Conservation (phyloP, 2,329 filamentous ascomycete species). For the Penicillium sclerotigenum region DNA sequence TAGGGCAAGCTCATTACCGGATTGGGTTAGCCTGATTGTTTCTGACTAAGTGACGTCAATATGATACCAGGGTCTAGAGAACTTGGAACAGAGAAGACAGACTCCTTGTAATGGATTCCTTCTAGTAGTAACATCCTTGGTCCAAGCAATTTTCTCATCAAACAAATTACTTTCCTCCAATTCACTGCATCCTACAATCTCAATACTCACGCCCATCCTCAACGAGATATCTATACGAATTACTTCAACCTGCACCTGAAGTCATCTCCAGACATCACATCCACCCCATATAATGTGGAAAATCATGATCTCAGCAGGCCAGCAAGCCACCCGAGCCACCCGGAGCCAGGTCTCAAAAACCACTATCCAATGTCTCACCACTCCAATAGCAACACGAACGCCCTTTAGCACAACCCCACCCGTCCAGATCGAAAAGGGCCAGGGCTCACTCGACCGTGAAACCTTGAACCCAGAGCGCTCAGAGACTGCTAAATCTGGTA, state of each 20-base stretch:
- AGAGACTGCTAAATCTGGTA: constrained; percentile 67
- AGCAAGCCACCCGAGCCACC: constrained; percentile 9
- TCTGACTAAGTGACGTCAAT: constrained; percentile 24
- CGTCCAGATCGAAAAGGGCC: constrained; percentile 8
- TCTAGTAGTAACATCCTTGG: background rate
- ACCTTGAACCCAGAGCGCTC: constrained; percentile 62
- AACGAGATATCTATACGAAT: background rate
- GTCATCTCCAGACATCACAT: background rate
- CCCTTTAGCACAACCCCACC: constrained; percentile 10
- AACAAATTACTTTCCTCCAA: background rate
- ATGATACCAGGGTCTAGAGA: constrained; percentile 19
- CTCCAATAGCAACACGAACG: background rate
- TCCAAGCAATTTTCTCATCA: background rate
- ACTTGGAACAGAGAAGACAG: constrained; percentile 8
- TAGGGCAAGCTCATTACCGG: constrained; percentile 17
- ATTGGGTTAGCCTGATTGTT: constrained; percentile 14
- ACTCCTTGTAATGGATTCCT: background rate
- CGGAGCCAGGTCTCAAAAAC: background rate
- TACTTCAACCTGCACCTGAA: background rate
- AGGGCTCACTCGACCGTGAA: constrained; percentile 50
- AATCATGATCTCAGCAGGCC: constrained; percentile 16
- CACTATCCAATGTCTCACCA: background rate
- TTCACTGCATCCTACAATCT: background rate
- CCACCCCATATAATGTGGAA: constrained; percentile 19
- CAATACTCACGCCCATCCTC: background rate